Evolutionary conservation across 2,329 filamentous ascomycete species (phyloP).

Genomic region (Tolypocladium cylindrosporum): DNA sequence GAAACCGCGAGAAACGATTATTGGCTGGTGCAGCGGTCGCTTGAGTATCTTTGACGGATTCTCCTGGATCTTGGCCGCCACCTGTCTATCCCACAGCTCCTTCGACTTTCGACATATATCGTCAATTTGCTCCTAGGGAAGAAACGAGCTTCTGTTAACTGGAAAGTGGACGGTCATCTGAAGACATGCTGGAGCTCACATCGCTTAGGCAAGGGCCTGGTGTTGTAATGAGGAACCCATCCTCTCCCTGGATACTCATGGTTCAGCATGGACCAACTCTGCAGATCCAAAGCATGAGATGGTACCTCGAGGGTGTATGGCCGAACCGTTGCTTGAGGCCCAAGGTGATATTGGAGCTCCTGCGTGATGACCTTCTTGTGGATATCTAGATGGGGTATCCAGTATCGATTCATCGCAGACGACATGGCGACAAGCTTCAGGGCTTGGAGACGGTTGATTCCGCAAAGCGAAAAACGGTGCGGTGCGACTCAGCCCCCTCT

Average conservation of each 20-base stretch:
- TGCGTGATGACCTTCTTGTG: constrained; percentile 50
- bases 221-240: constrained; percentile 50
- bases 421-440: constrained; percentile 10
- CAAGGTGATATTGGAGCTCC: constrained; percentile 48
- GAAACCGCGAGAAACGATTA: constrained; percentile 30
- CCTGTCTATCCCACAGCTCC: constrained; percentile 46
- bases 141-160: constrained; percentile 8
- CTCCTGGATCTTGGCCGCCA: constrained; percentile 36
- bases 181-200: constrained; percentile 28
- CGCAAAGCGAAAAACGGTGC: neutral
- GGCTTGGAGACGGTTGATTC: neutral
- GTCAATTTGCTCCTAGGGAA: constrained; percentile 45
- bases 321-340: constrained; percentile 46
- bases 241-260: constrained; percentile 38
- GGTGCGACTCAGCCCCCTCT: neutral
- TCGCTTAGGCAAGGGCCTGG: constrained; percentile 48
- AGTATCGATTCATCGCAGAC: constrained; percentile 43
- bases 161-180: neutral
- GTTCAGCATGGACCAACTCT: neutral
- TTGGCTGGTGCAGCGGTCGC: constrained; percentile 45
- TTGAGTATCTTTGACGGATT: constrained; percentile 41
- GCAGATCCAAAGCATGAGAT: neutral
- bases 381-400: constrained; percentile 50
- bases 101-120: constrained; percentile 51
- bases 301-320: constrained; percentile 45